Base-by-base conservation (phyloP, 2,329 filamentous ascomycete genomes). In the Monilinia laxa region DNA sequence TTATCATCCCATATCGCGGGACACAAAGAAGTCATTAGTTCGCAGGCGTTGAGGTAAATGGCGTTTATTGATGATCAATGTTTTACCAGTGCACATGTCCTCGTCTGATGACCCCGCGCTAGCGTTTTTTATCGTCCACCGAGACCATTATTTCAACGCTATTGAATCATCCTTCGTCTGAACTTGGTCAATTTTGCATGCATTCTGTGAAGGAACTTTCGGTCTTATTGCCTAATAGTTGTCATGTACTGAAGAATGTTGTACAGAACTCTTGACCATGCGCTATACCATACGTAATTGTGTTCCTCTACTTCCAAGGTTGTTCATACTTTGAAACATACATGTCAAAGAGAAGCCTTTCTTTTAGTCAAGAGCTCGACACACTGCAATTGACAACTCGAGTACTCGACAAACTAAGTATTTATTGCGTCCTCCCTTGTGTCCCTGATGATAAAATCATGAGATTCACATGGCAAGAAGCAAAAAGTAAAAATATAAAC, bases 81-180 rank as follows among this genome's bases (percentile, higher is more conserved):
- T 42, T 47, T 66, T 14, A 60, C 31, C 38, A 60, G 35, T 42
- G 64, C 64, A 38, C 64, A 62, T 62, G 64, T 54, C 40, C 20
- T 66, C 56, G 64, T 66, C 64, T 62, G 40, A 31, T 66, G 60
- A 63, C 60, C 59, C 28, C 45, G 18, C 57, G 28, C 45, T 60
- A 20, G 45, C 47, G 20, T 25, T 18, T 16, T 23, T 20, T 12
- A 60, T 23, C 25, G 11, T 59, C 47, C 18, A 59, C 45, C 35
- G 57, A 49, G 42, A 60, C 47, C 57, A 60, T 51, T 23, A 60
- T 28, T 35, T 59, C 14, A 38, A 51, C 45, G 18, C 58, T 51
- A 51, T 52, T 62, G 58, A 49, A 51, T 62, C 58, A 62, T 62
- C 38, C 31, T 25, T 62, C 58, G 31, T 62, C 45, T 35, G 20